phyloP scores from a whole-genome alignment of 2,329 filamentous ascomycete genomes.

The Botrytis aclada region DNA sequence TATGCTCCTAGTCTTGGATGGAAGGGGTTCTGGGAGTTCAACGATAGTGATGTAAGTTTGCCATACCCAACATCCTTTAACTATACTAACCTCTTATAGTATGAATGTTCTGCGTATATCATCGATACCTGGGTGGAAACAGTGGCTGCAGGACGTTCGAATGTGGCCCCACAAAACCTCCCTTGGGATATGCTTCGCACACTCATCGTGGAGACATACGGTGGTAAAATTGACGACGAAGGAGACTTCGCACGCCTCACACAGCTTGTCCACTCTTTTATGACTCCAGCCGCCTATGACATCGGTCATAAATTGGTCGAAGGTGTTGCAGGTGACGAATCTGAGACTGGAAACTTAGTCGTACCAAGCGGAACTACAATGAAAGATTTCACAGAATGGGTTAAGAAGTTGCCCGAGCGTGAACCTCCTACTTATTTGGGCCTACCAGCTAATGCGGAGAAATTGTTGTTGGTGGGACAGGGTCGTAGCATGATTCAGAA shows the following conservation, averaged over 20 bases:
- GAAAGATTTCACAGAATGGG: slow-evolving; percentile 86
- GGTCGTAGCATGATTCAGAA: slow-evolving; percentile 82
- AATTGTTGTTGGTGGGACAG: slow-evolving; percentile 83
- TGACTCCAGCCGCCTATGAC: slow-evolving; percentile 88
- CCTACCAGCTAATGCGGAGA: slow-evolving; percentile 93
- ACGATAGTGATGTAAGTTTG: slow-evolving; percentile 91
- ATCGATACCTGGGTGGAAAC: slow-evolving; percentile 92
- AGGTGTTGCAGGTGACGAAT: slow-evolving; percentile 43
- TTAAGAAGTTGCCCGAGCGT: slow-evolving; percentile 85
- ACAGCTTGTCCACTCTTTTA: slow-evolving; percentile 69
- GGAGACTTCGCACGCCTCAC: slow-evolving; percentile 74
- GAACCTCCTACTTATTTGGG: slow-evolving; percentile 96
- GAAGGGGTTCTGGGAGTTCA: slow-evolving; percentile 99
- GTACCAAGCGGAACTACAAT: slow-evolving; percentile 80
- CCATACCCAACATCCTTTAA: slow-evolving; percentile 46
- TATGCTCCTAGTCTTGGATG: slow-evolving; percentile 93
- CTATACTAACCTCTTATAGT: slow-evolving; percentile 61
- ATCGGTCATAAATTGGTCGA: slow-evolving; percentile 87
- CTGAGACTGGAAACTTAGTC: slow-evolving; percentile 59
- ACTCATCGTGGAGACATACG: slow-evolving; percentile 90
- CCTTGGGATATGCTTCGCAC: slow-evolving; percentile 96
- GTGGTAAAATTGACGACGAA: slow-evolving; percentile 94
- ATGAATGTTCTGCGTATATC: slow-evolving; percentile 95
- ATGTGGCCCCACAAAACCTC: slow-evolving; percentile 88
- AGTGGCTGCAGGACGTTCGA: slow-evolving; percentile 79